phyloP scores from a whole-genome alignment of 768 basidiomycete genomes.

The Pholiota conissans region DNA sequence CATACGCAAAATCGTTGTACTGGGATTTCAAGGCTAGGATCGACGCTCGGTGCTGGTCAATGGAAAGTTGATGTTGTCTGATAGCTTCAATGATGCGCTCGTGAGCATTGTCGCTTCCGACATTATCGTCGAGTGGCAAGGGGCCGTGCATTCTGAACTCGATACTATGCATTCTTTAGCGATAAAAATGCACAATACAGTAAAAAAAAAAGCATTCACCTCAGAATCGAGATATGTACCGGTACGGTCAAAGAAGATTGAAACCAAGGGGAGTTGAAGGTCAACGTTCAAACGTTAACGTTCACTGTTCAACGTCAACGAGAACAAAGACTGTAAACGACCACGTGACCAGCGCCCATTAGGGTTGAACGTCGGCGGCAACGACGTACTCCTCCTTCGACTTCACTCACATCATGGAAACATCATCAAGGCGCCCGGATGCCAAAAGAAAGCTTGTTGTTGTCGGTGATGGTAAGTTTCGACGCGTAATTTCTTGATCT shows the following conservation, averaged over 20 bases:
- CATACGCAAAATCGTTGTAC: conserved; percentile 36
- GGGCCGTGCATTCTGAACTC: not conserved
- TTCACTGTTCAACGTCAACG: not conserved
- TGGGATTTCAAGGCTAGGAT: conserved; percentile 32
- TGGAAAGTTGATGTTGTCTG: too few species aligned
- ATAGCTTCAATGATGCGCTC: not conserved
- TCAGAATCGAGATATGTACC: too few species aligned
- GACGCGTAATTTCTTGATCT: conserved; percentile 8
- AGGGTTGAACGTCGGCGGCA: conserved; percentile 9
- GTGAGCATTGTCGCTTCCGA: not conserved
- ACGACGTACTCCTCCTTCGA: conserved; percentile 4
- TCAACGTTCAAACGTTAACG: not conserved
- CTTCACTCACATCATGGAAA: conserved; percentile 11
- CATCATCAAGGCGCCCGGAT: conserved; percentile 60
- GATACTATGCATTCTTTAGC: not conserved
- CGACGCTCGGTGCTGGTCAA: conserved; percentile 2
- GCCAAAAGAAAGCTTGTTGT: conserved; percentile 87
- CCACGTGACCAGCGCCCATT: conserved; percentile 23
- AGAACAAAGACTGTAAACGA: conserved; percentile 10
- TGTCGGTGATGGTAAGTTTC: conserved; percentile 74
- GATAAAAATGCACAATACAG: too few species aligned
- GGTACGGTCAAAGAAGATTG: too few species aligned
- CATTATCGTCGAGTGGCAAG: not conserved
- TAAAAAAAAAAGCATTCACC: too few species aligned
- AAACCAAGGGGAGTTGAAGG: not conserved